Evolutionary conservation across 2,329 filamentous ascomycete species (phyloP), one percentile per base, ranked within the genome.

Genomic region (Alternaria consortialis): DNA sequence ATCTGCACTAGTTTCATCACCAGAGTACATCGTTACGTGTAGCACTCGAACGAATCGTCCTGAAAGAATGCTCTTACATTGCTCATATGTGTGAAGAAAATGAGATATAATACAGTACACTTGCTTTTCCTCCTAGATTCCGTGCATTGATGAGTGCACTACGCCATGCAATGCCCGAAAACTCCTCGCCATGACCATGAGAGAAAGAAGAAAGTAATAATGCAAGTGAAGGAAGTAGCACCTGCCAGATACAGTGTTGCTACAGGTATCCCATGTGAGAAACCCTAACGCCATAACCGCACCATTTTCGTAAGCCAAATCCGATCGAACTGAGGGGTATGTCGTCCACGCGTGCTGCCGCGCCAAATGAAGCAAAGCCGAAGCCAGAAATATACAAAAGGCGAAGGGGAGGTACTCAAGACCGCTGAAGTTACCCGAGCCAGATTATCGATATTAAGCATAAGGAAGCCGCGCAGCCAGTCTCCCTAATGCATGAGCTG

Each of bases 401-500:
- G 58, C 58, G 36, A 60, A 58, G 32, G 50, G 55, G 54, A 56
- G 58, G 43, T 58, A 54, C 32, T 37, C 53, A 44, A 31, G 51
- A 40, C 44, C 13, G 40, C 37, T 46, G 56, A 44, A 50, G 59
- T 54, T 46, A 50, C 57, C 50, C 48, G 25, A 53, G 51, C 51
- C 56, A 48, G 42, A 46, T 53, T 48, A 46, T 47, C 42, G 11
- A 44, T 43, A 40, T 54, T 42, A 17, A 43, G 29, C 29, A 57
- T 53, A 44, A 34, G 54, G 54, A 52, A 46, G 53, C 34, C 53
- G 29, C 15, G 17, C 27, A 36, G 15, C 27, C 23, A 31, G 13
- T 12, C 15, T 15, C 34, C n/a, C 65, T 64, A 78, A 53, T 79
- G 77, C 60, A 79, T 73, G 27, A 77, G 68, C 44, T 74, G 72